Evolutionary conservation across 2,329 filamentous ascomycete species (phyloP).

Genomic region (Trichophyton benhamiae): DNA sequence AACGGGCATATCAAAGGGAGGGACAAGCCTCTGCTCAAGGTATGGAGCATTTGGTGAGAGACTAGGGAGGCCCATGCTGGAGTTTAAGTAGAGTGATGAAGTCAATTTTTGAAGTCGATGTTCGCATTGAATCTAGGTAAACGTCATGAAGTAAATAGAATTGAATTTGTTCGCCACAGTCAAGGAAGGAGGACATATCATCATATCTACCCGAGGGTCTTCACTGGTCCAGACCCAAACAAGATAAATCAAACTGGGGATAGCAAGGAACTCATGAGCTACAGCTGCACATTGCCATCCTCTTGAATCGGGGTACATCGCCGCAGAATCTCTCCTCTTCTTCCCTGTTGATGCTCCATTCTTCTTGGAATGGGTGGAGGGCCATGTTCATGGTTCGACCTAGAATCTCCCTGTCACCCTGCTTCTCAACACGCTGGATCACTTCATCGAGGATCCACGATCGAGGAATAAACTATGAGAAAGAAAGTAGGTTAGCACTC

Average conservation of each 20-base stretch:
- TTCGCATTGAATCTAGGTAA: neutral
- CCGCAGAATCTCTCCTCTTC: slow-evolving; percentile 76
- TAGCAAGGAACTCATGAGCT: slow-evolving; percentile 49
- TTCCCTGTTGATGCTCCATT: slow-evolving; percentile 45
- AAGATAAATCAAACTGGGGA: slow-evolving; percentile 5
- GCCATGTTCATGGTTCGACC: slow-evolving; percentile 69
- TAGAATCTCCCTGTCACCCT: slow-evolving; percentile 67
- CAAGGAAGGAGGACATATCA: neutral
- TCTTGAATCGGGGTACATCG: slow-evolving; percentile 65
- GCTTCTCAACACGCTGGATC: slow-evolving; percentile 76
- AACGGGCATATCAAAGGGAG: too few relatives aligned
- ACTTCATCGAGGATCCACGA: slow-evolving; percentile 90
- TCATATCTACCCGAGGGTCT: slow-evolving; percentile 2
- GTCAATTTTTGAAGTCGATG: neutral
- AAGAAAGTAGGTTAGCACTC: neutral
- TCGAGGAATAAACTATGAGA: slow-evolving; percentile 59
- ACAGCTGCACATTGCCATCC: slow-evolving; percentile 89
- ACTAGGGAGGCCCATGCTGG: neutral
- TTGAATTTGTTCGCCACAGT: neutral
- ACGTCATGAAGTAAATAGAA: neutral
- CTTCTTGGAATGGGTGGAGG: slow-evolving; percentile 71
- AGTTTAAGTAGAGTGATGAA: neutral
- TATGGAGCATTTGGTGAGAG: neutral
- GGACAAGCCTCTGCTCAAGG: too few relatives aligned
- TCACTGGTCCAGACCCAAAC: neutral